Evolutionary conservation across 768 basidiomycete species (phyloP).

Genomic region (Termitomyces sp.): DNA sequence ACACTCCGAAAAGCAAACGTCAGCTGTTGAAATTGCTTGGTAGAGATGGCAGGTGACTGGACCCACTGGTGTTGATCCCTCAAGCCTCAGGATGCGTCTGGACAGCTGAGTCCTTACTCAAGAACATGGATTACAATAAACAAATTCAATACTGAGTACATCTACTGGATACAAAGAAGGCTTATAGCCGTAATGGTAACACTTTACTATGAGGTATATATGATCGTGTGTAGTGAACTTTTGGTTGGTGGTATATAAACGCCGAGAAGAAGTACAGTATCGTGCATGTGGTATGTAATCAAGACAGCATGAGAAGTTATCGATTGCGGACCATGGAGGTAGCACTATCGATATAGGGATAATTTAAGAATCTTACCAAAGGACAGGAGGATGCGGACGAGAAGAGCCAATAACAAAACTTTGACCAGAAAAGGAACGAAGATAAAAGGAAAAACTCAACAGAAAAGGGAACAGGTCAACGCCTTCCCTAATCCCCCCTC

Average conservation of each 20-base stretch:
- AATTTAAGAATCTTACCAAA: neutral
- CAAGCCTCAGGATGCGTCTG: too few relatives aligned
- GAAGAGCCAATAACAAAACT: neutral
- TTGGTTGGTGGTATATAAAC: neutral
- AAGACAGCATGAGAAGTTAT: neutral
- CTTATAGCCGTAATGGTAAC: neutral
- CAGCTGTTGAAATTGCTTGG: too few relatives aligned
- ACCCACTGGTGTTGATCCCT: too few relatives aligned
- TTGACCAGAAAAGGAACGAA: neutral
- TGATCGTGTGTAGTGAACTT: neutral
- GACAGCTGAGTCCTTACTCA: too few relatives aligned
- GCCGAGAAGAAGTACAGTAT: neutral
- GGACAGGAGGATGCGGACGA: too few relatives aligned
- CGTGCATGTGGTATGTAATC: neutral
- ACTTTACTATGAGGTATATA: neutral
- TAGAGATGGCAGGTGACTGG: too few relatives aligned
- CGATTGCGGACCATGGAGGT: neutral
- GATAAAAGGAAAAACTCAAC: neutral
- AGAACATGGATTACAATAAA: too few relatives aligned
- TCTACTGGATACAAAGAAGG: neutral
- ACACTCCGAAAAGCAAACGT: too few relatives aligned
- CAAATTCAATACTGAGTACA: neutral
- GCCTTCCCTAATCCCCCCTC: slow-evolving; percentile 24
- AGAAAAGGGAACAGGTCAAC: neutral
- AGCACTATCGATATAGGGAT: neutral